These are phyloP conservation scores for Linnemannia zychae DNA, from an alignment of 192 early-diverging fungal genomes.

Conservation along the genomic window DNA sequence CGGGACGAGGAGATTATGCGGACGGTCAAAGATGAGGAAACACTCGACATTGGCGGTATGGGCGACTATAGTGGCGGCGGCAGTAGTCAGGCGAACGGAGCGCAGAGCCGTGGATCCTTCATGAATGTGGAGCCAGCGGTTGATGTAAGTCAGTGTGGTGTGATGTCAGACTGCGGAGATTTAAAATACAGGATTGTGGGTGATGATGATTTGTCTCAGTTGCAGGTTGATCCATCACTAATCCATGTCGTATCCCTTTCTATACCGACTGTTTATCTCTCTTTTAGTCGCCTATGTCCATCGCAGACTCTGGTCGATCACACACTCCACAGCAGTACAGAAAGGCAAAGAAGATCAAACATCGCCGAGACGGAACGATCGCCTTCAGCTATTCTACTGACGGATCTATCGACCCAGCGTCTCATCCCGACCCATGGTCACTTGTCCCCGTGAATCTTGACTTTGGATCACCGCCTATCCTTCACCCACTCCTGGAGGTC, in stretches of 20 bases:
- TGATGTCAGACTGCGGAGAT: background rate
- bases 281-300: slow-evolving; percentile 40
- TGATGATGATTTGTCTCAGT: background rate
- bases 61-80: slow-evolving; percentile 30
- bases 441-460: slow-evolving; percentile 31
- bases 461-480: slow-evolving; percentile 33
- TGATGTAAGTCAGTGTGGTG: slow-evolving; percentile 23
- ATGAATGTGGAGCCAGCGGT: slow-evolving; percentile 16
- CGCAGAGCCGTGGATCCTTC: slow-evolving; percentile 9
- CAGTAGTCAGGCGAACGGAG: background rate
- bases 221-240: background rate
- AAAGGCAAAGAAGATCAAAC: slow-evolving; percentile 54
- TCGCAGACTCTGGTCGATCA: slow-evolving; percentile 29
- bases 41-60: slow-evolving; percentile 46
- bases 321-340: slow-evolving; percentile 54
- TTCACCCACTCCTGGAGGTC: slow-evolving; percentile 17
- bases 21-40: slow-evolving; percentile 49
- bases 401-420: slow-evolving; percentile 51
- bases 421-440: slow-evolving; percentile 57
- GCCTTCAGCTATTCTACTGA: slow-evolving; percentile 46
- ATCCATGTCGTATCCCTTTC: background rate
- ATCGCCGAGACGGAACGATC: slow-evolving; percentile 50
- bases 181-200: background rate
- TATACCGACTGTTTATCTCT: background rate
- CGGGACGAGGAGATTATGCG: slow-evolving; percentile 35